Conservation (phyloP, 2,329 filamentous ascomycete species). For the Aspergillus niger region DNA sequence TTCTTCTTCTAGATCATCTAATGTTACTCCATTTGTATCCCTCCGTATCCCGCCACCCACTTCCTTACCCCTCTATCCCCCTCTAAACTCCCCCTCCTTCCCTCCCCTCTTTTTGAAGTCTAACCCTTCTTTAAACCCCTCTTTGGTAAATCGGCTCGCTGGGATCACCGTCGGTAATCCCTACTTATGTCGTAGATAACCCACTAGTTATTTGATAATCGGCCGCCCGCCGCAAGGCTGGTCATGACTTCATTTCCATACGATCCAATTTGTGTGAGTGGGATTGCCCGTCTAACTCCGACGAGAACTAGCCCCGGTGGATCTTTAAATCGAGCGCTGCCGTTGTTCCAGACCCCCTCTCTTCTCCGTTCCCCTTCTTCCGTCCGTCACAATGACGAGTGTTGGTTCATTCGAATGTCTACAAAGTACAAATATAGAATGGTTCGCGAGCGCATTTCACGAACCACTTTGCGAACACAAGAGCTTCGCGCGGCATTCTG, state of each 20-base stretch:
- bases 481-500: not conserved
- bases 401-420: not conserved
- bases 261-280: conserved; percentile 5
- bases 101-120: not conserved
- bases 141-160: not conserved
- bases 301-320: conserved; percentile 11
- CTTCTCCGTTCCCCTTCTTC: not conserved
- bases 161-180: not conserved
- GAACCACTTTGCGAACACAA: not conserved
- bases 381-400: conserved; percentile 13
- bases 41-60: conserved; percentile 1
- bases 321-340: conserved; percentile 16
- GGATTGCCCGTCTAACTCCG: conserved; percentile 2
- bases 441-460: not conserved
- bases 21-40: not conserved
- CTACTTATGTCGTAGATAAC: not conserved
- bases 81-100: not conserved
- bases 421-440: not conserved
- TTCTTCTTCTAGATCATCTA: conserved; percentile 5
- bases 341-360: conserved; percentile 21
- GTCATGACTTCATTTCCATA: not conserved
- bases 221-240: not conserved
- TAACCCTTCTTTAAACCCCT: not conserved
- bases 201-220: conserved; percentile 11
- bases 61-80: conserved; percentile 7